A percentile compares a stretch with the other conserved stretches of the same genome.
phyloP scores from a whole-genome alignment of 2,329 filamentous ascomycete genomes.

The Fusarium temperatum region DNA sequence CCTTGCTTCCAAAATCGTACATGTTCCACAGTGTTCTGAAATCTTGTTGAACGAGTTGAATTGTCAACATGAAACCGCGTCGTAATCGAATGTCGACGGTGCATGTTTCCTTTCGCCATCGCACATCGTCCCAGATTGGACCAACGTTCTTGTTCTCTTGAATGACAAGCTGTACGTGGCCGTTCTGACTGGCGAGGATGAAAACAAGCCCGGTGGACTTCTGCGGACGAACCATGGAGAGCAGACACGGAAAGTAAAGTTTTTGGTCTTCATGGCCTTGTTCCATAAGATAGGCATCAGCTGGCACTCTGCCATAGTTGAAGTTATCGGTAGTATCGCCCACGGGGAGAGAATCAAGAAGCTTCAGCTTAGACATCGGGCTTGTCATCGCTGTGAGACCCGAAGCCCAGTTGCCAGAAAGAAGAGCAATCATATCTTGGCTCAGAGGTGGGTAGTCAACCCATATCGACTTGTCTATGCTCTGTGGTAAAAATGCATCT shows the following conservation, averaged over 20 bases:
- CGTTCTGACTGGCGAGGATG: slow-evolving; percentile 81
- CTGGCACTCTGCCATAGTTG: slow-evolving; percentile 81
- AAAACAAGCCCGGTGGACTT: slow-evolving; percentile 76
- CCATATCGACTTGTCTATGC: slow-evolving; percentile 85
- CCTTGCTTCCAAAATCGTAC: slow-evolving; percentile 83
- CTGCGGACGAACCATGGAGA: slow-evolving; percentile 78
- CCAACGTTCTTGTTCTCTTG: slow-evolving; percentile 73
- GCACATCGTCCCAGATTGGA: slow-evolving; percentile 82
- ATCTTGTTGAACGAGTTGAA: slow-evolving; percentile 79
- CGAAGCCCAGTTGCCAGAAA: slow-evolving; percentile 69
- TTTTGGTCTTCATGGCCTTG: slow-evolving; percentile 73
- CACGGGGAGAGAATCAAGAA: slow-evolving; percentile 77
- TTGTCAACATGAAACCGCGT: slow-evolving; percentile 76
- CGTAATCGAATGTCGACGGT: slow-evolving; percentile 76
- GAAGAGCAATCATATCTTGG: slow-evolving; percentile 74
- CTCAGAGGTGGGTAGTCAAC: slow-evolving; percentile 78
- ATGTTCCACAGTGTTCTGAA: slow-evolving; percentile 83
- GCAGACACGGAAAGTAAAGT: slow-evolving; percentile 75
- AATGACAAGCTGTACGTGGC: slow-evolving; percentile 78
- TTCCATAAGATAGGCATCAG: slow-evolving; percentile 78
- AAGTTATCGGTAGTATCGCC: slow-evolving; percentile 79
- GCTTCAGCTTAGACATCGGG: slow-evolving; percentile 58
- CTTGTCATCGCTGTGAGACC: slow-evolving; percentile 58
- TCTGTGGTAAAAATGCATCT: slow-evolving; percentile 75
- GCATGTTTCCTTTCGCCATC: slow-evolving; percentile 76